These are phyloP conservation scores for Hortaea sp. DNA, from an alignment of 2,329 filamentous ascomycete species.

Conservation along the genomic window DNA sequence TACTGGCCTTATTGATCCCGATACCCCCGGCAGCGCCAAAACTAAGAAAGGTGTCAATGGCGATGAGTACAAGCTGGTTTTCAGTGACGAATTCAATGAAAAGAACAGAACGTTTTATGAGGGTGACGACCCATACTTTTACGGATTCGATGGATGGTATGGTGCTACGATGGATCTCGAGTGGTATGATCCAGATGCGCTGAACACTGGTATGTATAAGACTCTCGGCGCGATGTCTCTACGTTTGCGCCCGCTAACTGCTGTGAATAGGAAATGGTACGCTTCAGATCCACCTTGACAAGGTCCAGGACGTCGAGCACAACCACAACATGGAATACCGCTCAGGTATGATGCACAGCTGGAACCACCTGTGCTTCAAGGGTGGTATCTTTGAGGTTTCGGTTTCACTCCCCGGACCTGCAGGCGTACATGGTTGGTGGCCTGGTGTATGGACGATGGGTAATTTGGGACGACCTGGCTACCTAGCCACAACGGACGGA, in stretches of 20 bases:
- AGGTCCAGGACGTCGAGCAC: conserved; percentile 28
- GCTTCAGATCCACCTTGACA: conserved; percentile 33
- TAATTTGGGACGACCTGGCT: conserved; percentile 44
- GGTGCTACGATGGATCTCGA: conserved; percentile 42
- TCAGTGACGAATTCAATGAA: conserved; percentile 48
- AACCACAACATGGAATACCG: conserved; percentile 39
- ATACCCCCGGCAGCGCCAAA: conserved; percentile 39
- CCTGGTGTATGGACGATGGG: conserved; percentile 47
- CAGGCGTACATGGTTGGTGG: conserved; percentile 41
- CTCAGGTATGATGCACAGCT: conserved; percentile 44
- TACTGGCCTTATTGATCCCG: conserved; percentile 40
- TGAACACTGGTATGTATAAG: conserved; percentile 32
- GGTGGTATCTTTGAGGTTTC: conserved; percentile 45
- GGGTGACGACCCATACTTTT: conserved; percentile 49
- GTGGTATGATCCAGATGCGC: conserved; percentile 44
- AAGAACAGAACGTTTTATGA: conserved; percentile 45
- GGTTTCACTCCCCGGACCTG: conserved; percentile 42
- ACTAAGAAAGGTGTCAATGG: conserved; percentile 37
- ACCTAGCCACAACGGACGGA: conserved; percentile 42
- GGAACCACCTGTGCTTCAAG: conserved; percentile 47
- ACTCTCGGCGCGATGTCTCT: too few species aligned
- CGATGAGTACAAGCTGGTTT: conserved; percentile 39
- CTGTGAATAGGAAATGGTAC: conserved; percentile 28
- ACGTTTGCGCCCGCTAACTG: too few species aligned
- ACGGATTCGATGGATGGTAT: conserved; percentile 45